These are phyloP conservation scores for Prunus davidiana DNA, from an alignment of 306 rosid genomes.

Conservation along the genomic window DNA sequence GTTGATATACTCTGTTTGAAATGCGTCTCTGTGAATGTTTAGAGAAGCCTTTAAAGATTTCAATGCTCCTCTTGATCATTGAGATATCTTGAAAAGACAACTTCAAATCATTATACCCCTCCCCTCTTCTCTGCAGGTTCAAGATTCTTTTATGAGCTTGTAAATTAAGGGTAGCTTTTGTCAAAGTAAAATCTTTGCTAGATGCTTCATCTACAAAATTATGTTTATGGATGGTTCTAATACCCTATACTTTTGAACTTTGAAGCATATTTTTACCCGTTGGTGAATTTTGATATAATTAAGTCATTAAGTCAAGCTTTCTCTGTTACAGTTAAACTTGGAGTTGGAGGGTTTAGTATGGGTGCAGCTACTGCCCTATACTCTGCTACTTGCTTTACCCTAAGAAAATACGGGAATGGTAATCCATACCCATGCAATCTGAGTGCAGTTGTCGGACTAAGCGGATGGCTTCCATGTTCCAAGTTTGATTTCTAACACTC, in stretches of 20 bases:
- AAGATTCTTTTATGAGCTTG: neutral
- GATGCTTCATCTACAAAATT: neutral
- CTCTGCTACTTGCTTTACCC: conserved; percentile 67
- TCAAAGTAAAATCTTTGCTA: neutral
- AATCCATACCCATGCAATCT: conserved; percentile 71
- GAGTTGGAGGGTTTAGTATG: conserved; percentile 98
- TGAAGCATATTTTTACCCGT: neutral
- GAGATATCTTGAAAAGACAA: neutral
- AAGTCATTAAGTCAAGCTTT: conserved; percentile 10
- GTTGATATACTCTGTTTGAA: neutral
- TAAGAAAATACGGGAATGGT: conserved; percentile 67
- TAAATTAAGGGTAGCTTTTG: neutral
- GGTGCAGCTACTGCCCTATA: conserved; percentile 96
- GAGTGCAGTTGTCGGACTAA: conserved; percentile 81
- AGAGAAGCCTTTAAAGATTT: neutral
- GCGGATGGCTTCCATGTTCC: conserved; percentile 99
- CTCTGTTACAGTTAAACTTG: conserved; percentile 73
- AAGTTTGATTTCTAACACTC: conserved; percentile 47
- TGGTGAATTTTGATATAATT: conserved; percentile 4
- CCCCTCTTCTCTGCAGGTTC: neutral
- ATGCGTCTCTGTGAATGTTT: neutral
- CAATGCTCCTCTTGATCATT: neutral
- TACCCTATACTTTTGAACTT: neutral
- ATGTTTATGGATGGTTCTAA: neutral
- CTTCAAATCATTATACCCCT: neutral